A percentile compares a stretch with the other conserved stretches of the same genome.
phyloP scores from a whole-genome alignment of 495 filamentous ascomycete genomes.

The Penicillium bovifimosum region DNA sequence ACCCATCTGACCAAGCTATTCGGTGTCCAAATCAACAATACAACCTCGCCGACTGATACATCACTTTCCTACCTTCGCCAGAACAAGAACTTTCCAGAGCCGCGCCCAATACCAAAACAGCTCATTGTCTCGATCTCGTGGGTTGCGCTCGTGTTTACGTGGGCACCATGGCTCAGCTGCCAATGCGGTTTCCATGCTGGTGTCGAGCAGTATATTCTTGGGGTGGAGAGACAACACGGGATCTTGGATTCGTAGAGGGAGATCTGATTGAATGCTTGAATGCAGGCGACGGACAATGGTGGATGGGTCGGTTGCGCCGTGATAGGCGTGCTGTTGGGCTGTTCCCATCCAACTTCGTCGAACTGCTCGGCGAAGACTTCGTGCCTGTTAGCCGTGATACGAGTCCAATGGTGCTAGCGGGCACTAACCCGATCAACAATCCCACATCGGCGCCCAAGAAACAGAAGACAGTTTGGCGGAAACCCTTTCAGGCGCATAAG shows the following conservation, averaged over 20 bases:
- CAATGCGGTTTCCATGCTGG: slow-evolving; percentile 91
- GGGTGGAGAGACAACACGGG: slow-evolving; percentile 93
- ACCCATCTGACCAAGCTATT: slow-evolving; percentile 10
- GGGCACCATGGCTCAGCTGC: slow-evolving; percentile 58
- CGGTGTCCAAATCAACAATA: not conserved
- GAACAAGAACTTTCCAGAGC: not conserved
- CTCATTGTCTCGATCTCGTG: not conserved
- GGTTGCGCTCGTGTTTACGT: not conserved
- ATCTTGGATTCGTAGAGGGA: slow-evolving; percentile 94
- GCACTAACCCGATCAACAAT: slow-evolving; percentile 39
- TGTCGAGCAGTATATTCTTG: slow-evolving; percentile 92
- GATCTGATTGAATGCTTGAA: slow-evolving; percentile 98
- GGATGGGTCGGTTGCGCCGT: slow-evolving; percentile 84
- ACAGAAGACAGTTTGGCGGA: slow-evolving; percentile 45
- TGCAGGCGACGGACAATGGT: slow-evolving; percentile 96
- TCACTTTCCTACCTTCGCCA: not conserved
- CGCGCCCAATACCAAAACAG: not conserved
- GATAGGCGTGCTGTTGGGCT: slow-evolving; percentile 83
- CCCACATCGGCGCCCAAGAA: slow-evolving; percentile 46
- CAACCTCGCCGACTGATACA: not conserved
- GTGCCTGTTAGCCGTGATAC: slow-evolving; percentile 68
- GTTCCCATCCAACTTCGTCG: slow-evolving; percentile 96
- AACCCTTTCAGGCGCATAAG: slow-evolving; percentile 52
- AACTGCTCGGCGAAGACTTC: slow-evolving; percentile 79
- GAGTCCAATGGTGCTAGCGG: slow-evolving; percentile 57